Evolutionary conservation across 495 filamentous ascomycete species (phyloP).

Genomic region (Penicillium egyptiacum): DNA sequence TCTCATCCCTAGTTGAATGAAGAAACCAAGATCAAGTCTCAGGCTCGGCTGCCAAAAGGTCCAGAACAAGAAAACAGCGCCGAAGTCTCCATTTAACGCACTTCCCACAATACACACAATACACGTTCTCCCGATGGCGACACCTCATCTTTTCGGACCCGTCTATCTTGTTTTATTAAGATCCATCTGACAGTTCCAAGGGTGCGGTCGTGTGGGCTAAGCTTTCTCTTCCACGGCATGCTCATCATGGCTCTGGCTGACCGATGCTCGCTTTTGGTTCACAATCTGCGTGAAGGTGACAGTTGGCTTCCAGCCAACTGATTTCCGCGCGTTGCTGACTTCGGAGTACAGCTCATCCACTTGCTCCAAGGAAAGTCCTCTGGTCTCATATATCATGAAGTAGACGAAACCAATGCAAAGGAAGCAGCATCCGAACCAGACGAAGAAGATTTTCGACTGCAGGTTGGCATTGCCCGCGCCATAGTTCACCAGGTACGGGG

Average conservation of each 20-base stretch:
- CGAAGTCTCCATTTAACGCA: too few species aligned
- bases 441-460: constrained; percentile 67
- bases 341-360: constrained; percentile 63
- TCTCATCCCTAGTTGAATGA: too few species aligned
- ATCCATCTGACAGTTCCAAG: too few species aligned
- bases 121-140: too few species aligned
- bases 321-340: constrained; percentile 3
- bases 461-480: too few species aligned
- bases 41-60: too few species aligned
- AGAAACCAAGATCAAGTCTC: too few species aligned
- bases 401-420: constrained; percentile 64
- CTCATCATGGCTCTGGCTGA: not conserved
- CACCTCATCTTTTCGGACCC: too few species aligned
- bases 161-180: too few species aligned
- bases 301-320: not conserved
- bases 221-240: not conserved
- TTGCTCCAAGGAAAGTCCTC: constrained; percentile 76
- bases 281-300: constrained; percentile 3
- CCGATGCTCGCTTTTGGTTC: not conserved
- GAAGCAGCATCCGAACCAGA: constrained; percentile 67
- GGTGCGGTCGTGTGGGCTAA: not conserved
- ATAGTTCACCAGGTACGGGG: constrained; percentile 61
- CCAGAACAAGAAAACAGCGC: too few species aligned
- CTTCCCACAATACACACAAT: too few species aligned
- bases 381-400: constrained; percentile 73